Percentiles rank a stretch among this genome's conserved stretches.
Evolutionary conservation across 306 rosid genomes (phyloP).

Genomic region (Betula pendula): DNA sequence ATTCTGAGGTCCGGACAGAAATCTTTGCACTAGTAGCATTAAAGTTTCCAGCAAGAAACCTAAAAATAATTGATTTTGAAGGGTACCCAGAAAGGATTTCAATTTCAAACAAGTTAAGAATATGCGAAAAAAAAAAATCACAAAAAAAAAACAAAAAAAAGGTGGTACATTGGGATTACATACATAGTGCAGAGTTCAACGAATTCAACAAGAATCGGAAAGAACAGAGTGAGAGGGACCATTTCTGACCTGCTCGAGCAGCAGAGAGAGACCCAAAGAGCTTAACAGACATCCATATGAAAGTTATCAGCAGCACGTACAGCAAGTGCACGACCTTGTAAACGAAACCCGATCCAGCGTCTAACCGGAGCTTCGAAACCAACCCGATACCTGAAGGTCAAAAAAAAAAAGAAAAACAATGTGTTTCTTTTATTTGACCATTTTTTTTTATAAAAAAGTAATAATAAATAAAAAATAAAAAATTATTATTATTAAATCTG

Average conservation of each 20-base stretch:
- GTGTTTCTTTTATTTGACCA: too few species aligned
- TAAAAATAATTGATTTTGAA: neutral
- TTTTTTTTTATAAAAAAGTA: too few species aligned
- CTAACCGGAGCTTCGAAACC: neutral
- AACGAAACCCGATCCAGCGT: neutral
- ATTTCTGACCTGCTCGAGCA: slow-evolving; percentile 1
- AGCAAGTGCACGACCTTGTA: neutral
- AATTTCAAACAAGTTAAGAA: neutral
- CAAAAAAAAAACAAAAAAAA: neutral
- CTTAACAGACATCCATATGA: neutral
- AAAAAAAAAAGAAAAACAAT: too few species aligned
- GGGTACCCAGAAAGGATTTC: neutral
- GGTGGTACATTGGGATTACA: neutral
- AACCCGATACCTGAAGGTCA: neutral
- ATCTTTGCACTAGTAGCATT: neutral
- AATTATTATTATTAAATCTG: too few species aligned
- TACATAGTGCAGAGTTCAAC: neutral
- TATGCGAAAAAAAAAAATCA: neutral
- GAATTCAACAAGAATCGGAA: neutral
- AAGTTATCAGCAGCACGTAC: neutral
- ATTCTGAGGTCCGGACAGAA: neutral
- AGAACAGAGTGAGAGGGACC: neutral
- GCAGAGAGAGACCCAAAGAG: slow-evolving; percentile 4
- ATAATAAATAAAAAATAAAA: too few species aligned
- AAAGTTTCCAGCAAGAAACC: neutral